Conservation (phyloP, 106 monocot genomes). For the Phalaenopsis equestris region DNA sequence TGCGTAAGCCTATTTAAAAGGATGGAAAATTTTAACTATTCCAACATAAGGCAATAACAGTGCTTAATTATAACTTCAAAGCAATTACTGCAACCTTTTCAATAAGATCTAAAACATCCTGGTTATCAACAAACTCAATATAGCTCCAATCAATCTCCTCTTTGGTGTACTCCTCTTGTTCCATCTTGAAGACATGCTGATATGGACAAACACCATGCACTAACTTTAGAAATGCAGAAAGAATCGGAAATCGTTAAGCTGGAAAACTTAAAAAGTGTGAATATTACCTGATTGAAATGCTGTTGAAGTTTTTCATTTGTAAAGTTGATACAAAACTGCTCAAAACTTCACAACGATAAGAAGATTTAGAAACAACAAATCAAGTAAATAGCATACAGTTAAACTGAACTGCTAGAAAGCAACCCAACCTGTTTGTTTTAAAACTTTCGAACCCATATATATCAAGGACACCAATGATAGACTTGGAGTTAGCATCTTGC, state of each 20-base stretch:
- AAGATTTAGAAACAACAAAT: neutral
- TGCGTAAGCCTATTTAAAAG: neutral
- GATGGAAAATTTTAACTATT: neutral
- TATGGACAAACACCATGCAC: slow-evolving; percentile 36
- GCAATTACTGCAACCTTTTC: slow-evolving; percentile 60
- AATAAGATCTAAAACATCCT: slow-evolving; percentile 97
- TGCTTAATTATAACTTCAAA: slow-evolving; percentile 1
- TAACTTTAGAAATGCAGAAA: neutral
- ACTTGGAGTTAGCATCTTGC: slow-evolving; percentile 76
- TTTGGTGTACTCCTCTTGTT: slow-evolving; percentile 96
- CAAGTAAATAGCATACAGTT: neutral
- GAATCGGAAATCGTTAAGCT: neutral
- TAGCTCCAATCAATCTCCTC: slow-evolving; percentile 98
- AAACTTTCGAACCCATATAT: slow-evolving; percentile 99
- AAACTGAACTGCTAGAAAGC: neutral
- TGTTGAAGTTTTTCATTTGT: slow-evolving; percentile 94
- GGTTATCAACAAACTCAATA: slow-evolving; percentile 98
- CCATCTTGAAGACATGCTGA: slow-evolving; percentile 99
- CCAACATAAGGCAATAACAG: neutral
- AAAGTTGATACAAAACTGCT: slow-evolving; percentile 92
- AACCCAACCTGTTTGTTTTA: slow-evolving; percentile 65
- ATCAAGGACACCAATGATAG: slow-evolving; percentile 93
- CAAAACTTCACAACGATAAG: slow-evolving; percentile 42
- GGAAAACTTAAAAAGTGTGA: neutral
- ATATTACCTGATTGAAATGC: slow-evolving; percentile 81